phyloP scores from a whole-genome alignment of 257 asterid genomes.

The Nicotiana undulata region DNA sequence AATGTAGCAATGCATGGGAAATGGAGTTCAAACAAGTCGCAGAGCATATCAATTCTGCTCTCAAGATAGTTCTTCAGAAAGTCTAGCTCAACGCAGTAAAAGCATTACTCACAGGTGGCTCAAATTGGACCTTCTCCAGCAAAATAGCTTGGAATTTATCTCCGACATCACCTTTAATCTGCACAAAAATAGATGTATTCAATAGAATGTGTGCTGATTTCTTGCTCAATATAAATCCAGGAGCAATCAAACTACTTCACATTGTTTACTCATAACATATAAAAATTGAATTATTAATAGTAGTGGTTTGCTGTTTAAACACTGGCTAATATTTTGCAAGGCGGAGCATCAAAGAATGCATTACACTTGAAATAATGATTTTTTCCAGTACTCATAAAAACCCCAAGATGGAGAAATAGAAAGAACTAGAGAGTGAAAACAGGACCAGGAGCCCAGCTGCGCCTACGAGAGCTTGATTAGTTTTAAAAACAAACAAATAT shows the following conservation, averaged over 20 bases:
- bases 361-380: background rate
- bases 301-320: background rate
- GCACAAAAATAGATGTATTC: slow-evolving; percentile 16
- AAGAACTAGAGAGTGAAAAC: background rate
- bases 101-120: slow-evolving; percentile 49
- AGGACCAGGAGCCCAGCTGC: background rate
- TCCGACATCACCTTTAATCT: slow-evolving; percentile 52
- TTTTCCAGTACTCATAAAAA: background rate
- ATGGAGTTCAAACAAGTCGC: background rate
- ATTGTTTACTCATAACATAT: background rate
- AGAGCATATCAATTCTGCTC: background rate
- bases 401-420: background rate
- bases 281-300: background rate
- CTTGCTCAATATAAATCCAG: background rate
- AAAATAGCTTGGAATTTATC: slow-evolving; percentile 29
- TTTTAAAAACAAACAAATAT: background rate
- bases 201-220: background rate
- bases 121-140: slow-evolving; percentile 43
- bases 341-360: background rate
- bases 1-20: background rate
- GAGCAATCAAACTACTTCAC: background rate
- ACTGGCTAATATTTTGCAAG: background rate
- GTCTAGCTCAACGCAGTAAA: background rate
- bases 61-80: background rate
- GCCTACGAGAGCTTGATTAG: background rate